Base-by-base conservation (phyloP, 768 basidiomycete genomes). In the Boletus sp. region DNA sequence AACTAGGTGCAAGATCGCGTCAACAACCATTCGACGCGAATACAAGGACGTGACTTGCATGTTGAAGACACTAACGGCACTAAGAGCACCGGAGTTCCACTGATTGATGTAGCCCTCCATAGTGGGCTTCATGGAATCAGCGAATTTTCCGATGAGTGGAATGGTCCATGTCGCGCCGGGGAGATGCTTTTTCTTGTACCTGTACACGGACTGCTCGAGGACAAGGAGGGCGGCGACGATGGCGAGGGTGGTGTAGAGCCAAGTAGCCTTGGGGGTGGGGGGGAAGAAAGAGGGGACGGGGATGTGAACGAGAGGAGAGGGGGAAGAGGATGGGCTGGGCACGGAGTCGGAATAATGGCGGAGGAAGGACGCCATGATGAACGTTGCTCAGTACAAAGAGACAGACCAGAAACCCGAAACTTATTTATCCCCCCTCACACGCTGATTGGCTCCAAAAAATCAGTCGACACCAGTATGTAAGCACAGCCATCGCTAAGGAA, bases 121-220 rank as follows among this genome's bases (percentile, higher is more conserved):
- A 6, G 91, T 87, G 13, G 97, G 97, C 60, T 87, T 83, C 75
- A 96, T 75, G 5, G 92, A 95, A 67, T 98, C 93, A 5, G 88
- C 85, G 63, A 98, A 97, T 72, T 94, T 94, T 53, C 97, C 97
- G 52, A 99, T 98, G 65, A 99, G 65, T n/a, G 97, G 97, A 59
- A 97, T 94, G 13, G 93, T 97, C 94, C 93, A 98, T 67, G 71
- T 78, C 43, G 80, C 83, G 7, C 96, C 96, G 0, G 96, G 94
- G 7, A 98, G 81, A 62, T 88, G 82, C 19, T 79, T 82, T 67
- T 98, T 98, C 76, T 97, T 95, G 67, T 80, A 81, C 34, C 96
- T 79, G 72, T 96, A 99, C 19, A 94, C 82, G 32, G 81, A 76
- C 74, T 97, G 94, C 67, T 99, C 96, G 50, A 96, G 77, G 43